Evolutionary conservation across 345 rosid genomes (phyloP).

Genomic region (Eucalyptus tenuipes): DNA sequence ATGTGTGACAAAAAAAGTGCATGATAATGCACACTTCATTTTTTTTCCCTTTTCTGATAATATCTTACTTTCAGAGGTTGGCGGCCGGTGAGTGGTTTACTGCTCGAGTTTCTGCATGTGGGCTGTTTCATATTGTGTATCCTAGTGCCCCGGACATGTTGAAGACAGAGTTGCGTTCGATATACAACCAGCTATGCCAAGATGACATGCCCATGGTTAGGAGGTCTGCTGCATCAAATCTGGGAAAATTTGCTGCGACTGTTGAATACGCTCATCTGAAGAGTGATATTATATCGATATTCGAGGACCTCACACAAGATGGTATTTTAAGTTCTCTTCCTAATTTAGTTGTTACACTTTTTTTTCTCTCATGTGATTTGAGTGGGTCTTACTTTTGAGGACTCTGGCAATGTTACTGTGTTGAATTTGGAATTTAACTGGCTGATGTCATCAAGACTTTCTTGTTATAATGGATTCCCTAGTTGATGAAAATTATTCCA

Average conservation of each 20-base stretch:
- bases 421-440: not conserved
- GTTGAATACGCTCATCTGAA: constrained; percentile 76
- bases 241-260: constrained; percentile 93
- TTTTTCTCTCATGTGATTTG: not conserved
- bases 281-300: constrained; percentile 75
- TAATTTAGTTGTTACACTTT: not conserved
- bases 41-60: not conserved
- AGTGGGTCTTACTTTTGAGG: not conserved
- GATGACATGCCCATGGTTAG: constrained; percentile 99
- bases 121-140: constrained; percentile 82
- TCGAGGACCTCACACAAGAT: constrained; percentile 93
- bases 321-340: constrained; percentile 28
- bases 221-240: constrained; percentile 88
- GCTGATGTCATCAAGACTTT: not conserved
- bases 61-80: constrained; percentile 40
- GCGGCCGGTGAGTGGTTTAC: constrained; percentile 99
- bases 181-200: constrained; percentile 76
- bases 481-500: not conserved
- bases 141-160: constrained; percentile 71
- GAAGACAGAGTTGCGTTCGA: constrained; percentile 60
- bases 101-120: constrained; percentile 88
- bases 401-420: not conserved
- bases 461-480: not conserved
- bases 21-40: not conserved
- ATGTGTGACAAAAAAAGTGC: not conserved